phyloP scores from a whole-genome alignment of 306 rosid species.

The Mucuna pruriens region DNA sequence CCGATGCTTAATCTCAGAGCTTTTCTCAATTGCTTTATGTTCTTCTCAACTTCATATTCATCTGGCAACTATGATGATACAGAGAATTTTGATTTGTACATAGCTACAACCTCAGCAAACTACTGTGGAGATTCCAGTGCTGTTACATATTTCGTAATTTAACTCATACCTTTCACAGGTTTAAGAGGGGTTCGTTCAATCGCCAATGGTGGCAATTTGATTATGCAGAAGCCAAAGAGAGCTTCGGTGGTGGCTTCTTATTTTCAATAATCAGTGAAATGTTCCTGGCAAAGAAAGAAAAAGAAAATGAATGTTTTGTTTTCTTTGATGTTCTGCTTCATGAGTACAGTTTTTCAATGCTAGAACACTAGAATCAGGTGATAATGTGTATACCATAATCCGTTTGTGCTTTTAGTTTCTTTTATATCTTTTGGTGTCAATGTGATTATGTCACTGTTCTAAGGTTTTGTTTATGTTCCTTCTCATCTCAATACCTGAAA shows the following conservation, averaged over 20 bases:
- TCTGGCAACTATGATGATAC: neutral
- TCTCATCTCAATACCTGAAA: no score
- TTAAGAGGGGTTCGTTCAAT: neutral
- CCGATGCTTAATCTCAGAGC: neutral
- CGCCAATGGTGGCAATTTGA: no score
- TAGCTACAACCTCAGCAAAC: neutral
- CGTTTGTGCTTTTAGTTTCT: neutral
- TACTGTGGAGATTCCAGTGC: neutral
- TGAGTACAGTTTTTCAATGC: neutral
- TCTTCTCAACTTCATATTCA: neutral
- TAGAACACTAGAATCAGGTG: neutral
- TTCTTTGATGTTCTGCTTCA: neutral
- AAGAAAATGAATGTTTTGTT: neutral
- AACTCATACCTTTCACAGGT: neutral
- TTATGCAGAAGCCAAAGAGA: neutral
- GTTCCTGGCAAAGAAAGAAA: neutral
- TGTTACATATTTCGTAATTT: neutral
- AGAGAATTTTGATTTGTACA: no score
- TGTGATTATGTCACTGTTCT: no score
- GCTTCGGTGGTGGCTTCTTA: neutral
- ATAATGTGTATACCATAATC: neutral
- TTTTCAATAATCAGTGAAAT: neutral
- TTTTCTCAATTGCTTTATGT: constrained; percentile 10
- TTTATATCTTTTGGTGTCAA: no score
- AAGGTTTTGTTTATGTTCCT: no score